A percentile compares a stretch with the other conserved stretches of the same genome.
phyloP scores from a whole-genome alignment of 1,284 basidiomycete genomes.

The Apiotrichum montevideense region DNA sequence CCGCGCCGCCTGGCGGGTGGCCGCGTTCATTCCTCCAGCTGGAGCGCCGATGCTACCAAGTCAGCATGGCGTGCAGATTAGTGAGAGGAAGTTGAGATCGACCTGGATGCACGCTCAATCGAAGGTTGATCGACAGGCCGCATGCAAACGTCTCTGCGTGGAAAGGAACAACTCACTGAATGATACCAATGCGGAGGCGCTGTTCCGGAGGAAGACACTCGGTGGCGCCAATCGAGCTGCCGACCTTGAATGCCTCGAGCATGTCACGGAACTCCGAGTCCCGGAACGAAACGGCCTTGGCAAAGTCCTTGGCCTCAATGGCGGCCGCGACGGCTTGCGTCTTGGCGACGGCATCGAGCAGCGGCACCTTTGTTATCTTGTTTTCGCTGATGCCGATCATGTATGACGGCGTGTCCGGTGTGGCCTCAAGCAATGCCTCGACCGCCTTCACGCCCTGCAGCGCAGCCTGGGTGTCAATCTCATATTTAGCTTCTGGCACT shows the following conservation, averaged over 20 bases:
- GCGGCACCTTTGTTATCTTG: slow-evolving; percentile 83
- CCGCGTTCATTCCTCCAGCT: slow-evolving; percentile 97
- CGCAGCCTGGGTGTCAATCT: slow-evolving; percentile 59
- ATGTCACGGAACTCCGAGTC: slow-evolving; percentile 89
- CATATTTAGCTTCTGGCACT: slow-evolving; percentile 20
- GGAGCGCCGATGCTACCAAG: slow-evolving; percentile 69
- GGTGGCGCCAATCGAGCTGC: slow-evolving; percentile 59
- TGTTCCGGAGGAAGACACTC: slow-evolving; percentile 59
- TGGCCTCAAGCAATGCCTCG: slow-evolving; percentile 76
- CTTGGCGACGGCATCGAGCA: slow-evolving; percentile 87
- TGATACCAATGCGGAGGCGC: slow-evolving; percentile 80
- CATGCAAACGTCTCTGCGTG: too few relatives aligned
- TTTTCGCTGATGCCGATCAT: slow-evolving; percentile 97
- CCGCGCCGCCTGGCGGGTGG: slow-evolving; percentile 86
- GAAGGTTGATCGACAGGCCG: too few relatives aligned
- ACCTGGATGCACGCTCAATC: too few relatives aligned
- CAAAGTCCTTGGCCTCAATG: slow-evolving; percentile 78
- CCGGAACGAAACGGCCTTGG: slow-evolving; percentile 76
- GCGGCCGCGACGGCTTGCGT: slow-evolving; percentile 80
- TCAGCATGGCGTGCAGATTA: too few relatives aligned
- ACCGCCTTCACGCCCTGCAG: slow-evolving; percentile 93
- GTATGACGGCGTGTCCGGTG: slow-evolving; percentile 85
- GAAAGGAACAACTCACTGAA: slow-evolving; percentile 53
- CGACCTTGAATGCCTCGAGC: slow-evolving; percentile 73
- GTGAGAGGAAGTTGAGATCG: too few relatives aligned